Base-by-base conservation (phyloP, 495 filamentous ascomycete species). In the Parathielavia hyrcaniae region DNA sequence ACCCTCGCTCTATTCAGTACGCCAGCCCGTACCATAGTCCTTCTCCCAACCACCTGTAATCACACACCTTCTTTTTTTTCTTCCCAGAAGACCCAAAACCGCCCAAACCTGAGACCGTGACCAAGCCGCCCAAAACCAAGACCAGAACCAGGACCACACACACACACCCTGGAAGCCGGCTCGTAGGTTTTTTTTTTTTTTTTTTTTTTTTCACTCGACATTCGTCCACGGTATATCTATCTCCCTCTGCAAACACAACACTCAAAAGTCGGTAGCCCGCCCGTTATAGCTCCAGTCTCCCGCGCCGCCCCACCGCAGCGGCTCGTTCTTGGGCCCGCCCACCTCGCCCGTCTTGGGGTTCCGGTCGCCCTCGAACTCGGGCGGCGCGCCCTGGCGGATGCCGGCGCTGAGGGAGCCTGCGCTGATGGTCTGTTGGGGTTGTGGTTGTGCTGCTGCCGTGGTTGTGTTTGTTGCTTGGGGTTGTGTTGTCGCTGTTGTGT, bases 231-330 rank as follows among this genome's bases (percentile, higher is more conserved):
- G n/a, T n/a, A n/a, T n/a, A n/a, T n/a, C n/a, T n/a, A n/a, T n/a
- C n/a, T n/a, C n/a, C n/a, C n/a, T n/a, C n/a, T n/a, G n/a, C n/a
- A n/a, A n/a, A n/a, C n/a, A n/a, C n/a, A n/a, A n/a, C n/a, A n/a
- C n/a, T n/a, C 68, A 98, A 69, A 98, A 98, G 75, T 97, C 93
- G 19, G 93, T 97, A 23, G 93, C 92, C 54, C 93, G 77, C 39
- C 93, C 93, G 74, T 96, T 96, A 72, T 87, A 98, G 65, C 90
- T 97, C 85, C 91, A 98, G 74, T 98, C 93, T 1, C 89, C 87
- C 4, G 63, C 70, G 26, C 75, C 69, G 0, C 91, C 90, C 91
- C 91, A 96, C 53, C 91, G 78, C 64, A 97, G 62, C 44, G 93
- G 93, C 73, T 98, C 93, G 71, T 97, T 98, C 82, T 97, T 98